Percentiles rank a stretch among this genome's conserved stretches.
phyloP scores from a whole-genome alignment of 1,284 basidiomycete genomes.

The Amylostereum areolatum region DNA sequence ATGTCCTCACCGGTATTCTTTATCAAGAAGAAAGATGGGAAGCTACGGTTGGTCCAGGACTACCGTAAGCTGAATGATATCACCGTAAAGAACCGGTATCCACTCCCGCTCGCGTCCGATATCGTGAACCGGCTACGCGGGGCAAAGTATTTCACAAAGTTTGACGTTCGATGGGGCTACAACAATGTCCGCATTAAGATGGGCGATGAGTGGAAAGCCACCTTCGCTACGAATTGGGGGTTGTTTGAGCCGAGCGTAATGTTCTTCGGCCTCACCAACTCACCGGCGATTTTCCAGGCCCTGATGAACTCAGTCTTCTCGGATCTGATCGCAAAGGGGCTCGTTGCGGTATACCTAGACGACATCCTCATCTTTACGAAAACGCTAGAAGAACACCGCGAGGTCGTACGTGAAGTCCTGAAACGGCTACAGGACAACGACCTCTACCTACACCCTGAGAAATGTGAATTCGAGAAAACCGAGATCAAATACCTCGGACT shows the following conservation, averaged over 20 bases:
- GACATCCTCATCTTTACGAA: conserved; percentile 1
- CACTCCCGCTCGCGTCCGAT: conserved; percentile 3
- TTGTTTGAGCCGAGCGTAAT: conserved; percentile 2
- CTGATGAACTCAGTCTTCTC: background rate
- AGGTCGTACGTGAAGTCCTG: conserved; percentile 21
- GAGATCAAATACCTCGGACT: conserved; percentile 33
- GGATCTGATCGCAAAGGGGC: background rate
- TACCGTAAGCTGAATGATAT: conserved; percentile 34
- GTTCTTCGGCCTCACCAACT: conserved; percentile 1
- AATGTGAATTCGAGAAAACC: conserved; percentile 29
- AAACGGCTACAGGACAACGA: conserved; percentile 20
- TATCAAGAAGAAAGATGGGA: conserved; percentile 39
- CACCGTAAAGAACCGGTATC: conserved; percentile 6
- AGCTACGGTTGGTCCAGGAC: conserved; percentile 32
- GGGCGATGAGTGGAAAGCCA: conserved; percentile 8
- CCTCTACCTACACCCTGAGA: conserved; percentile 25
- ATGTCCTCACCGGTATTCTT: conserved; percentile 38
- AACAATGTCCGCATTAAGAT: conserved; percentile 7
- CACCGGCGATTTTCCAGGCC: background rate
- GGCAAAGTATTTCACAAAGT: conserved; percentile 1
- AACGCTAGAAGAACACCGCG: background rate
- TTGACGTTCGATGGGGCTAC: conserved; percentile 6
- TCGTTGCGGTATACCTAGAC: background rate
- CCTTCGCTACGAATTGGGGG: conserved; percentile 5
- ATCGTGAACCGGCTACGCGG: conserved; percentile 1